Conservation (phyloP, 23 red algal genomes). For the Agarophyton chilense region DNA sequence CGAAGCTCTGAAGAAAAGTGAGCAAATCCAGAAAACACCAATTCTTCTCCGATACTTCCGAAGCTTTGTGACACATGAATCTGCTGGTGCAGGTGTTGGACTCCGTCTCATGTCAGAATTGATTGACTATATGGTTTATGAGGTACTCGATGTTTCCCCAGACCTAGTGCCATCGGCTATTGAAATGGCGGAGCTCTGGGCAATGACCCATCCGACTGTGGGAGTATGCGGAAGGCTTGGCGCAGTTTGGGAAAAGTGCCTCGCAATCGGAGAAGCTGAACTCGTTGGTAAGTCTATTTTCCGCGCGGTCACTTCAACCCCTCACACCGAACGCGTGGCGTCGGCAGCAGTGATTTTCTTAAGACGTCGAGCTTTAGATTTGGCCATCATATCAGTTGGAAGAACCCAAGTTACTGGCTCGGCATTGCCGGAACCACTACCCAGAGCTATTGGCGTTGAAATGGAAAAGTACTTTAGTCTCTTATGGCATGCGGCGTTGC, state of each 20-base stretch:
- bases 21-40: conserved; percentile 32
- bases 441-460: conserved; percentile 67
- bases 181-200: conserved; percentile 77
- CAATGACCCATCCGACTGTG: conserved; percentile 64
- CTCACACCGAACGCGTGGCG: conserved; percentile 67
- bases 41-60: conserved; percentile 74
- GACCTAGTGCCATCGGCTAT: conserved; percentile 72
- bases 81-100: conserved; percentile 56
- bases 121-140: conserved; percentile 74
- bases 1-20: conserved; percentile 30
- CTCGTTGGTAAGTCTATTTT: conserved; percentile 65
- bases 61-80: conserved; percentile 50
- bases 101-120: conserved; percentile 56
- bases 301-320: conserved; percentile 43
- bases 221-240: conserved; percentile 69
- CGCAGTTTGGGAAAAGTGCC: conserved; percentile 72
- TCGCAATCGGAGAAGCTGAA: conserved; percentile 56
- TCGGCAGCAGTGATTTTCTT: conserved; percentile 76
- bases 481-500: conserved; percentile 74
- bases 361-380: conserved; percentile 68
- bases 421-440: conserved; percentile 77
- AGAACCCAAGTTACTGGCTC: conserved; percentile 21
- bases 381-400: conserved; percentile 73
- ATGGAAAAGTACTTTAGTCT: conserved; percentile 80
- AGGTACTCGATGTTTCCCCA: conserved; percentile 75